Evolutionary conservation across 2,329 filamentous ascomycete genomes (phyloP), one percentile per base, ranked within the genome.

Genomic region (Ophiostoma quercus): DNA sequence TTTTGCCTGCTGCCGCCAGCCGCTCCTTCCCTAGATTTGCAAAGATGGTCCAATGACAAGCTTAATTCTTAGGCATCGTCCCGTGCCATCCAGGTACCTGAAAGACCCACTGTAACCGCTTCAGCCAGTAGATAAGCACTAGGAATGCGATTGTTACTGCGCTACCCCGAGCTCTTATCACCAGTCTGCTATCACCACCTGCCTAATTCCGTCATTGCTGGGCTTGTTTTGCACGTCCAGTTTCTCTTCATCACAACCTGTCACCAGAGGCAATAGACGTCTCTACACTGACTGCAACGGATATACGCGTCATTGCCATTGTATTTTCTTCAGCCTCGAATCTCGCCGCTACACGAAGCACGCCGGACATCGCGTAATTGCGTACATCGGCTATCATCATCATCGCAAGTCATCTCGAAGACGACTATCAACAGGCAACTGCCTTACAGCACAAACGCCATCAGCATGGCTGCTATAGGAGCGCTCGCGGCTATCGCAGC

Each of bases 161-260:
- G 57, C 29, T n/a, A 62, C 57, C 11, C 32, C 19, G n/a, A 70
- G 69, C 67, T 66, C 67, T 70, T 70, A 70, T 70, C 69, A 70
- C 67, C 43, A 57, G 69, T 43, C 34, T 67, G 19, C 60, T 66
- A 60, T 70, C 66, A 41, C 22, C 60, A 41, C 32, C 60, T 66
- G 57, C 54, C 65, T 60, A 25, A 19, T 62, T 39, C 66, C 54
- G 37, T 65, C 68, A 65, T 67, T 32, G 29, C 16, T 54, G 29
- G 14, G n/a, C 6, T 68, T 66, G 19, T 14, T 19, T 67, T 29
- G 14, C n/a, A 34, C 47, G 34, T 16, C 34, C 19, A 7, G 16
- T 57, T 39, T 62, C 12, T 62, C 32, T 37, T 12, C 7, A 63
- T 29, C 32, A 63, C 60, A 63, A 65, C 34, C 19, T 39, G 19